A percentile compares a stretch with the other conserved stretches of the same genome.
Evolutionary conservation across 805 yeast species (phyloP).

Genomic region (Candida andamanensis): DNA sequence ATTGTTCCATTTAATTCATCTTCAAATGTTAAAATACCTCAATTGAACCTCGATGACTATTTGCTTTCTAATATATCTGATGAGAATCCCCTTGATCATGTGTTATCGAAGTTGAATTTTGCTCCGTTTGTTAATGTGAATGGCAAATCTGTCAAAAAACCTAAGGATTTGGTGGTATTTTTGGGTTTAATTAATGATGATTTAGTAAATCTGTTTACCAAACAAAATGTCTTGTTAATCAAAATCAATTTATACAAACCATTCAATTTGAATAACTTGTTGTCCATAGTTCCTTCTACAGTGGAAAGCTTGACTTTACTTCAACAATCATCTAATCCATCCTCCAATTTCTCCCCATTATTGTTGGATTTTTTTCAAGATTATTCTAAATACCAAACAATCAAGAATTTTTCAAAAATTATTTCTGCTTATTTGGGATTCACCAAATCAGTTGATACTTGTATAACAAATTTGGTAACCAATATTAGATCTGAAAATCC

Average conservation of each 20-base stretch:
- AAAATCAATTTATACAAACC: constrained; percentile 70
- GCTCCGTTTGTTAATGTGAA: constrained; percentile 28
- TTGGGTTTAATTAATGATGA: constrained; percentile 54
- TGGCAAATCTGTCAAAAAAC: constrained; percentile 17
- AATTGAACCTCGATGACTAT: not conserved
- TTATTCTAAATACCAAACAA: constrained; percentile 41
- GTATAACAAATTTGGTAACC: constrained; percentile 32
- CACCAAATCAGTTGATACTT: constrained; percentile 39
- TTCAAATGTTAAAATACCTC: not conserved
- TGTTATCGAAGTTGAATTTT: constrained; percentile 19
- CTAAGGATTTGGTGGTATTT: constrained; percentile 52
- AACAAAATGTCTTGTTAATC: constrained; percentile 43
- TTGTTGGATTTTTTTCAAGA: constrained; percentile 71
- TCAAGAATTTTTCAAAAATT: constrained; percentile 44
- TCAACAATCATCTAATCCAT: constrained; percentile 46
- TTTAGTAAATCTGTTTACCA: constrained; percentile 35
- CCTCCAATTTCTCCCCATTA: constrained; percentile 55
- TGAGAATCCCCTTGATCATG: constrained; percentile 15
- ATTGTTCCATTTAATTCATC: constrained; percentile 34
- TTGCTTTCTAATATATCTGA: constrained; percentile 3
- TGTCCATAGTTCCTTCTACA: constrained; percentile 47
- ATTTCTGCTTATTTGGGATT: constrained; percentile 54
- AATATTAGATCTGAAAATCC: constrained; percentile 54
- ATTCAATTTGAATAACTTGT: constrained; percentile 51
- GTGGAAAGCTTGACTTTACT: constrained; percentile 55